phyloP scores from a whole-genome alignment of 2,329 filamentous ascomycete species.

The Penicillium sp. region DNA sequence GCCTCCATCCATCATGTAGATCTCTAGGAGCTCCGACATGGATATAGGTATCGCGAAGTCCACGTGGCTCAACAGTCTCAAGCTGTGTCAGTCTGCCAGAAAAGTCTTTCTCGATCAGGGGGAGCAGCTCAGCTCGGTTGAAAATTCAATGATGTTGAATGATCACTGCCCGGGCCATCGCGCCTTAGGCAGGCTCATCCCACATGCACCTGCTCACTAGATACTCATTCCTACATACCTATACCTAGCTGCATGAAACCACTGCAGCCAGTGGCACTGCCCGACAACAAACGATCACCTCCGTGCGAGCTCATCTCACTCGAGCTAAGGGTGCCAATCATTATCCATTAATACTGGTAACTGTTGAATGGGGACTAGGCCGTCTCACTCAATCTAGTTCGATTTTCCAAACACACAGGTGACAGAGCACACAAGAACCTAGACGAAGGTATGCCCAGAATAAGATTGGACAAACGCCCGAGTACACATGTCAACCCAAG shows the following conservation, averaged over 20 bases:
- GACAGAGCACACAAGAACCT: neutral
- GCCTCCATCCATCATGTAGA: neutral
- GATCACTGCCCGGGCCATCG: neutral
- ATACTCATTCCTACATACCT: too few relatives aligned
- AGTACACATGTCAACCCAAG: neutral
- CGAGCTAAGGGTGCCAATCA: too few relatives aligned
- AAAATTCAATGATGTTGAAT: neutral
- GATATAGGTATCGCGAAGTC: neutral
- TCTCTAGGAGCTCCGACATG: neutral
- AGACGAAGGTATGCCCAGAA: slow-evolving; percentile 1
- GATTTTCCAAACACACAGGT: neutral
- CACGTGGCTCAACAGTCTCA: neutral
- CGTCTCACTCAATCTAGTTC: slow-evolving; percentile 1
- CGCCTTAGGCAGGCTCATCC: neutral
- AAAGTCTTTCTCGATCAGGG: neutral
- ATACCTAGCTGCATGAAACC: too few relatives aligned
- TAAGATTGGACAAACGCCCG: slow-evolving; percentile 7
- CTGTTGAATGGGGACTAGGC: neutral
- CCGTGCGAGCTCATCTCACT: too few relatives aligned
- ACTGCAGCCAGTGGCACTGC: too few relatives aligned
- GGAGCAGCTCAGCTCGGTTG: neutral
- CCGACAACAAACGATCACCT: too few relatives aligned
- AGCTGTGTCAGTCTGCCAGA: neutral
- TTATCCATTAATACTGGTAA: neutral
- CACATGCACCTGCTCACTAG: neutral